Evolutionary conservation across 2,329 filamentous ascomycete species (phyloP).

Genomic region (Endocalyx cinctus): DNA sequence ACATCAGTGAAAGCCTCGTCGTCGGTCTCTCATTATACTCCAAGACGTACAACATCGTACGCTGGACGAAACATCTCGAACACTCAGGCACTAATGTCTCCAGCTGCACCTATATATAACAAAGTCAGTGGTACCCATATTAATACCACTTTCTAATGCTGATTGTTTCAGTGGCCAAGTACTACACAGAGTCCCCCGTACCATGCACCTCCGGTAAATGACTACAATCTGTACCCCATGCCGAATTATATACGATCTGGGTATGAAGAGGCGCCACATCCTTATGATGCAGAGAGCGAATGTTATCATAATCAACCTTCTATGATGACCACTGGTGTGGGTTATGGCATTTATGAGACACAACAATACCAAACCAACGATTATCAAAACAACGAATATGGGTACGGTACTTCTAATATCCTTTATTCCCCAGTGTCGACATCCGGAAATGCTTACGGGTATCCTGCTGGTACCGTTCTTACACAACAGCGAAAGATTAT

Average conservation of each 20-base stretch:
- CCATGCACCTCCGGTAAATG: too few relatives aligned
- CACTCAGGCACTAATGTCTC: constrained; percentile 14
- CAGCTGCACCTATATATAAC: constrained; percentile 12
- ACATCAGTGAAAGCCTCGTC: constrained; percentile 21
- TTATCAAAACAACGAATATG: constrained; percentile 15
- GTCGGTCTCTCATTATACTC: constrained; percentile 14
- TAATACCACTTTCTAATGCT: too few relatives aligned
- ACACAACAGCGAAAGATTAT: constrained; percentile 25
- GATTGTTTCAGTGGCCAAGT: constrained; percentile 21
- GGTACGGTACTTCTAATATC: constrained; percentile 7
- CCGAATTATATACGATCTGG: too few relatives aligned
- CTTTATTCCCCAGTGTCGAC: constrained; percentile 7
- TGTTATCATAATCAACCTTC: too few relatives aligned
- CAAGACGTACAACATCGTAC: constrained; percentile 13
- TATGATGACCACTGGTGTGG: too few relatives aligned
- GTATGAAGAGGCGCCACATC: too few relatives aligned
- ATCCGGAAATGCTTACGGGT: background rate
- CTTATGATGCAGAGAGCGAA: too few relatives aligned
- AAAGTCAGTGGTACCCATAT: constrained; percentile 24
- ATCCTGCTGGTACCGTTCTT: constrained; percentile 11
- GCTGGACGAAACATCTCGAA: constrained; percentile 13
- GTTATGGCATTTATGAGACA: too few relatives aligned
- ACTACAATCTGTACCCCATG: too few relatives aligned
- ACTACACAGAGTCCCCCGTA: too few relatives aligned
- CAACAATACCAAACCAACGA: constrained; percentile 13